Percentiles rank a stretch among this genome's conserved stretches.
phyloP scores from a whole-genome alignment of 1,284 basidiomycete genomes.

The Ustilago curta region DNA sequence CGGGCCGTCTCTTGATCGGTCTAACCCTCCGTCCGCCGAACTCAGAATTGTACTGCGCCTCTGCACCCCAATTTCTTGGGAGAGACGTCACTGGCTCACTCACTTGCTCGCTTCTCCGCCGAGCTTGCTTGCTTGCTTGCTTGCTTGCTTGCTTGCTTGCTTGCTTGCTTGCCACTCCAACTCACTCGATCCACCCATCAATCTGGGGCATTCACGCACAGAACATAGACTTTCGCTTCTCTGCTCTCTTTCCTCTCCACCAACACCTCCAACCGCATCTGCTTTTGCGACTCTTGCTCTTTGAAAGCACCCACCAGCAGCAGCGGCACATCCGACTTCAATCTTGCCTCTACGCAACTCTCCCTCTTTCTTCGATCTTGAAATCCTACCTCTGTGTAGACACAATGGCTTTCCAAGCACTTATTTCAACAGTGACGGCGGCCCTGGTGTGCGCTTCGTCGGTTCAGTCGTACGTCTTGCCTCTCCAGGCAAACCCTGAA shows the following conservation, averaged over 20 bases:
- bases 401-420: slow-evolving; percentile 32
- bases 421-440: slow-evolving; percentile 32
- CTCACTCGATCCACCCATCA: not conserved
- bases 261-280: not conserved
- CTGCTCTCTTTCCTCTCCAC: not conserved
- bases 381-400: not conserved
- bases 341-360: no score
- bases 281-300: not conserved
- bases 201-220: not conserved
- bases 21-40: no score
- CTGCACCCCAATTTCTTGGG: no score
- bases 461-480: slow-evolving; percentile 37
- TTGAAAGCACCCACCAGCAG: no score
- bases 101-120: no score
- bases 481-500: slow-evolving; percentile 26
- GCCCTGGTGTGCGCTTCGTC: slow-evolving; percentile 41
- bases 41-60: no score
- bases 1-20: no score
- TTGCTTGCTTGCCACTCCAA: not conserved
- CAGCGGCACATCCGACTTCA: not conserved
- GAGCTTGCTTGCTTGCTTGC: not conserved
- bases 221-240: not conserved
- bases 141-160: no score
- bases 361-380: not conserved
- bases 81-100: no score